Conservation (phyloP, 345 rosid genomes). For the thale cress (Arabidopsis thaliana) region DNA sequence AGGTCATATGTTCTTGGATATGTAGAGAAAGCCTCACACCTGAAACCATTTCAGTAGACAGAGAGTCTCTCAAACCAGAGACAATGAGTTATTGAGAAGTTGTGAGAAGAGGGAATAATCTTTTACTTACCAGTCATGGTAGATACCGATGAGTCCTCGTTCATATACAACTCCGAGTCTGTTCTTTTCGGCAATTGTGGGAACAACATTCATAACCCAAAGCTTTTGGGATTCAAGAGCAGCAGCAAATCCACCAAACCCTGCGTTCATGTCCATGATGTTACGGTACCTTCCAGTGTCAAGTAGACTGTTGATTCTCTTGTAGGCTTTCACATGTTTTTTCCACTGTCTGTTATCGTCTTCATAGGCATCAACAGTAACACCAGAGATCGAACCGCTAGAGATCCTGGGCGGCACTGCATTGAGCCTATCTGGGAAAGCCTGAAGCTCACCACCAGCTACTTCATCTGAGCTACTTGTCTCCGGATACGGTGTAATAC, state of each 20-base stretch:
- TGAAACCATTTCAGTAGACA: constrained; percentile 44
- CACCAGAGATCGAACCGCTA: constrained; percentile 84
- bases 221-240: constrained; percentile 71
- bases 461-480: constrained; percentile 61
- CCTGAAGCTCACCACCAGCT: constrained; percentile 68
- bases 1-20: constrained; percentile 98
- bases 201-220: constrained; percentile 99
- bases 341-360: constrained; percentile 83
- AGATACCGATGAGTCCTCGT: constrained; percentile 95
- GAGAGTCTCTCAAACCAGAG: not conserved
- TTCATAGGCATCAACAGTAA: constrained; percentile 79
- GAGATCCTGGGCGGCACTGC: constrained; percentile 87
- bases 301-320: constrained; percentile 72
- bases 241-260: constrained; percentile 96
- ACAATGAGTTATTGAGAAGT: not conserved
- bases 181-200: constrained; percentile 79
- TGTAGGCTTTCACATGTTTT: constrained; percentile 85
- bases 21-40: constrained; percentile 99
- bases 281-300: constrained; percentile 92
- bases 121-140: constrained; percentile 82
- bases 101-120: not conserved
- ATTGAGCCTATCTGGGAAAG: constrained; percentile 80
- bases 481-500: constrained; percentile 85
- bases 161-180: constrained; percentile 83
- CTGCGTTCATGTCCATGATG: constrained; percentile 99